phyloP scores from a whole-genome alignment of 2,329 filamentous ascomycete species.

The Hymenoscyphus salicellus region DNA sequence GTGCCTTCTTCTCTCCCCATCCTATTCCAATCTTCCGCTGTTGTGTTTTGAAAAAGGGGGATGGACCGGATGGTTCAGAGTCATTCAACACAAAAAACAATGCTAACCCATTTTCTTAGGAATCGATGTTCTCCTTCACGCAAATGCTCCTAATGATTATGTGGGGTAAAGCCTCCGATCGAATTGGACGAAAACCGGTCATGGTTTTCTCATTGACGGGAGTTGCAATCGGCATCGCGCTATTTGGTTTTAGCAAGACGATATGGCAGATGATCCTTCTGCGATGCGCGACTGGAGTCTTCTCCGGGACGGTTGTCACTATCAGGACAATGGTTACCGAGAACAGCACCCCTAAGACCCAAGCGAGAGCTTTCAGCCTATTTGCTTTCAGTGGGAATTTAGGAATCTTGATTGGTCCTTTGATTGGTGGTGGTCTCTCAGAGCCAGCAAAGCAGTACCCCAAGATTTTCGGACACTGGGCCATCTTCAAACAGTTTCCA shows the following conservation, averaged over 20 bases:
- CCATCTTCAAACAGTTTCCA: conserved; percentile 62
- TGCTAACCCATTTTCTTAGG: conserved; percentile 33
- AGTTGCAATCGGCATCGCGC: conserved; percentile 54
- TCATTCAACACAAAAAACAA: neutral
- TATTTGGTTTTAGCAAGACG: conserved; percentile 66
- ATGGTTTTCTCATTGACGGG: conserved; percentile 66
- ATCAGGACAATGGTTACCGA: conserved; percentile 76
- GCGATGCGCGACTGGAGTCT: conserved; percentile 68
- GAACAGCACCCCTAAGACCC: conserved; percentile 65
- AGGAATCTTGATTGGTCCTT: conserved; percentile 69
- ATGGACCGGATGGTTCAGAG: neutral
- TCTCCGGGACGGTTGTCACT: conserved; percentile 68
- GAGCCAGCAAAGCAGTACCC: conserved; percentile 65
- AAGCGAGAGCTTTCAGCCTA: conserved; percentile 71
- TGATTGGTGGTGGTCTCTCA: conserved; percentile 56
- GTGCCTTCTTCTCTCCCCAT: neutral
- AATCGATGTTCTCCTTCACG: conserved; percentile 68
- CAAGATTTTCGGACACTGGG: conserved; percentile 49
- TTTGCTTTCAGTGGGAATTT: conserved; percentile 74
- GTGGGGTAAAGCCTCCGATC: conserved; percentile 69
- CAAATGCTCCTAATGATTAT: conserved; percentile 76
- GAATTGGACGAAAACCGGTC: conserved; percentile 68
- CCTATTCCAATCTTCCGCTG: neutral
- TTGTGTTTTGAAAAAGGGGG: neutral
- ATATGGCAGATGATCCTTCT: conserved; percentile 75